Conservation (phyloP, 202 grass and related monocot genomes). For the Setaria italica region DNA sequence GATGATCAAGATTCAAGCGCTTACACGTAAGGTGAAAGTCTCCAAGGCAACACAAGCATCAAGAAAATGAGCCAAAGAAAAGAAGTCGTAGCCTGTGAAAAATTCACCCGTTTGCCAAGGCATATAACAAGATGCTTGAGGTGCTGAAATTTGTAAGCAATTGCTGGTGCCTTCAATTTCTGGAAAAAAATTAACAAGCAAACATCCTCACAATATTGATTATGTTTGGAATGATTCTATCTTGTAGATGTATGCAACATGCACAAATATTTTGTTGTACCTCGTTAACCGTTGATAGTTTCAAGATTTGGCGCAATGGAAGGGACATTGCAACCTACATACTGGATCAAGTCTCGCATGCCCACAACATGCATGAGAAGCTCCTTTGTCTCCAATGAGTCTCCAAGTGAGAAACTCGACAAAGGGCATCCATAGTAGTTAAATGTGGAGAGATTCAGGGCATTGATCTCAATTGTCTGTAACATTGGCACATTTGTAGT, state of each 20-base stretch:
- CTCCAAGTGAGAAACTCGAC: not conserved
- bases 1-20: not conserved
- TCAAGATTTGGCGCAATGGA: not conserved
- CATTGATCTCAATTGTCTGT: no score
- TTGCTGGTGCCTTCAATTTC: not conserved
- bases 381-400: not conserved
- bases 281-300: not conserved
- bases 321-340: not conserved
- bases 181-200: not conserved
- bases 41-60: conserved; percentile 30
- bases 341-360: not conserved
- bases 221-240: not conserved
- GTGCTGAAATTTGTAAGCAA: not conserved
- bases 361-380: not conserved
- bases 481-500: not conserved
- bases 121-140: conserved; percentile 15
- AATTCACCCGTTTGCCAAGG: not conserved
- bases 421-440: not conserved
- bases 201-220: not conserved
- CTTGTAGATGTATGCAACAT: not conserved
- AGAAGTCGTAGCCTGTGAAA: not conserved
- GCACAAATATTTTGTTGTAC: not conserved
- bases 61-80: not conserved
- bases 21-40: conserved; percentile 19
- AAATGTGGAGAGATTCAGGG: not conserved